These are phyloP conservation scores for Hyphopichia homilentoma DNA, from an alignment of 805 yeast species.

Conservation along the genomic window DNA sequence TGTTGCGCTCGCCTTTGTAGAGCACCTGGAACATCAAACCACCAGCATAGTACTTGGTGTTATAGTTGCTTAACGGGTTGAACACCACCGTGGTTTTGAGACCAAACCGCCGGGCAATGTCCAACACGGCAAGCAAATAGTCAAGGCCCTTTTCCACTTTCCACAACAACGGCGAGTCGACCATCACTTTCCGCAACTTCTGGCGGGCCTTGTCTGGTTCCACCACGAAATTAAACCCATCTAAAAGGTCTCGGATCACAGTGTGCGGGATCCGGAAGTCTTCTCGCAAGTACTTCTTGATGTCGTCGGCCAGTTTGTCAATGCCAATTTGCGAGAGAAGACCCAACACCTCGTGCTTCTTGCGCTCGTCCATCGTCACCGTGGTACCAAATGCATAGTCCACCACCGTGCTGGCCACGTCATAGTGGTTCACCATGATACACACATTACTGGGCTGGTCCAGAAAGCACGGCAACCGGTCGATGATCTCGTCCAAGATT, in stretches of 20 bases:
- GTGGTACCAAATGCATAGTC: constrained; percentile 68
- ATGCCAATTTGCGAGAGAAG: constrained; percentile 75
- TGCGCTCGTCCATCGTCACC: constrained; percentile 60
- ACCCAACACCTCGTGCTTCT: constrained; percentile 62
- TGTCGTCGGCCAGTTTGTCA: constrained; percentile 60
- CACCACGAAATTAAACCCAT: constrained; percentile 66
- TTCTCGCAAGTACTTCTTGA: constrained; percentile 34
- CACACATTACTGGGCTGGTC: constrained; percentile 44
- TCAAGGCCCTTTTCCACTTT: constrained; percentile 60
- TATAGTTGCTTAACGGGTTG: constrained; percentile 82
- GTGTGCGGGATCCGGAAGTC: constrained; percentile 75
- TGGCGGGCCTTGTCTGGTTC: constrained; percentile 63
- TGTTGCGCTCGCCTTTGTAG: constrained; percentile 53
- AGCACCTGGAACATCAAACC: constrained; percentile 90
- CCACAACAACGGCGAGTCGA: constrained; percentile 62
- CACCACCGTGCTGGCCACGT: constrained; percentile 63
- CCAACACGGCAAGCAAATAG: constrained; percentile 59
- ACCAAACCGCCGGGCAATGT: constrained; percentile 54
- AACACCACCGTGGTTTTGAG: constrained; percentile 55
- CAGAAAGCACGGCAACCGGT: constrained; percentile 63
- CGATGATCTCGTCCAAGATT: constrained; percentile 70
- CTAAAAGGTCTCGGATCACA: constrained; percentile 73
- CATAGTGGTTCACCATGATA: constrained; percentile 76
- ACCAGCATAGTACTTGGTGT: constrained; percentile 69
- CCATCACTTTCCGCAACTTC: constrained; percentile 65